Evolutionary conservation across 495 filamentous ascomycete genomes (phyloP).

Genomic region (Hypoxylon trugodes): DNA sequence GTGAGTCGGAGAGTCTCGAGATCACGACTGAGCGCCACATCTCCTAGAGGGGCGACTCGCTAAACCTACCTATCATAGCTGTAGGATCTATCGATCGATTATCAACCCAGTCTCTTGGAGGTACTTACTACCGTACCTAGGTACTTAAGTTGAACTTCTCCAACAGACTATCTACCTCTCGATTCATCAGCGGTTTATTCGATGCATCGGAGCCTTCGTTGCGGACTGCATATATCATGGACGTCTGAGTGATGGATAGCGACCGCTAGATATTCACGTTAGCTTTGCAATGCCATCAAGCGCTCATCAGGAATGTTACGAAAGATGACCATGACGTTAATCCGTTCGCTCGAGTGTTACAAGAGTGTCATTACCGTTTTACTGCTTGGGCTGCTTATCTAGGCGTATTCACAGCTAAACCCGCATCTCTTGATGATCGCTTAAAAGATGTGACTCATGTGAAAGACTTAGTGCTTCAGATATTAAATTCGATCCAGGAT

Average conservation of each 20-base stretch:
- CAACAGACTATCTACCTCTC: too few species aligned
- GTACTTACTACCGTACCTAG: too few species aligned
- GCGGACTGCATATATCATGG: background rate
- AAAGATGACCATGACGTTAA: background rate
- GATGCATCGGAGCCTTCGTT: too few species aligned
- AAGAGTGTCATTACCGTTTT: background rate
- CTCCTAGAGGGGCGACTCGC: too few species aligned
- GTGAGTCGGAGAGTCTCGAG: too few species aligned
- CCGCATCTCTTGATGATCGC: background rate
- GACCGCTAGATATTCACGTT: background rate
- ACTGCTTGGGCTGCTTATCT: conserved; percentile 3
- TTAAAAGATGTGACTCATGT: background rate
- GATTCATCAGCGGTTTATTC: too few species aligned
- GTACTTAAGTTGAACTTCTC: too few species aligned
- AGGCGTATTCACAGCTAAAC: background rate
- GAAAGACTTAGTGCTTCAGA: background rate
- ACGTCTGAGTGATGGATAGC: background rate
- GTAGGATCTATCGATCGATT: too few species aligned
- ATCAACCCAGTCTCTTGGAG: too few species aligned
- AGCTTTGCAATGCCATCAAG: background rate
- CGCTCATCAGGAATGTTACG: background rate
- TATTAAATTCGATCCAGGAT: background rate
- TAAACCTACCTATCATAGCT: background rate
- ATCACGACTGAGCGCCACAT: too few species aligned
- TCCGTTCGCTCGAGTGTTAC: background rate